Evolutionary conservation across 164 flowering plant genomes (phyloP).

Genomic region (Chimonanthus salicifolius): DNA sequence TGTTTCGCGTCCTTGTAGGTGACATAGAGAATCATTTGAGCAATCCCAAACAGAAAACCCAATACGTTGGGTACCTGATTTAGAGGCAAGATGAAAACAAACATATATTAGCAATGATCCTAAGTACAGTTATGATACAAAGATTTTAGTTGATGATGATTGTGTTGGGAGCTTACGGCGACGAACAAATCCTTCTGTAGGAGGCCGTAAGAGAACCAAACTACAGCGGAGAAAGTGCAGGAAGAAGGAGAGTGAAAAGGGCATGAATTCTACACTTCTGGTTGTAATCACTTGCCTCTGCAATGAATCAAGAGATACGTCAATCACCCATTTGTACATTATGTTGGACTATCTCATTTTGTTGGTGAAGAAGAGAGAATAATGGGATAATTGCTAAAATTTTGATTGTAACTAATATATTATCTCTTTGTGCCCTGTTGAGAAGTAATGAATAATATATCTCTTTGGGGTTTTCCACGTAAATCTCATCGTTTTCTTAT

Average conservation of each 20-base stretch:
- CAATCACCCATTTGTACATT: not conserved
- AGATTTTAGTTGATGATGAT: too few species aligned
- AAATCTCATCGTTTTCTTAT: too few species aligned
- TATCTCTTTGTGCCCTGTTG: not conserved
- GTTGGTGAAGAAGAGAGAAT: too few species aligned
- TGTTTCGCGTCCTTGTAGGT: conserved; percentile 32
- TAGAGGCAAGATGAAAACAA: not conserved
- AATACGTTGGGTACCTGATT: conserved; percentile 53
- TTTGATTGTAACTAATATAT: too few species aligned
- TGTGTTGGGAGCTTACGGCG: conserved; percentile 41
- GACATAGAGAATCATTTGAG: conserved; percentile 56
- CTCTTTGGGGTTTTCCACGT: too few species aligned
- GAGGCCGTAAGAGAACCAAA: conserved; percentile 79
- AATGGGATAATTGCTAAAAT: too few species aligned
- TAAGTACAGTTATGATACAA: not conserved
- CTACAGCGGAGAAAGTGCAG: conserved; percentile 54
- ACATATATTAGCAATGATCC: not conserved
- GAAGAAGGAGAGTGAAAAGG: conserved; percentile 53
- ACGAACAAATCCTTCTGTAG: conserved; percentile 44
- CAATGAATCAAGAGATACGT: conserved; percentile 1
- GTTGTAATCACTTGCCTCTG: conserved; percentile 69
- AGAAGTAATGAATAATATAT: not conserved
- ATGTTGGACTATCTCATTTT: too few species aligned
- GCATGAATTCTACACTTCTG: conserved; percentile 76
- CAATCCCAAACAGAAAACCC: conserved; percentile 54